A percentile compares a stretch with the other conserved stretches of the same genome.
Conservation (phyloP, 306 rosid genomes). For the Prunus fruticosa region DNA sequence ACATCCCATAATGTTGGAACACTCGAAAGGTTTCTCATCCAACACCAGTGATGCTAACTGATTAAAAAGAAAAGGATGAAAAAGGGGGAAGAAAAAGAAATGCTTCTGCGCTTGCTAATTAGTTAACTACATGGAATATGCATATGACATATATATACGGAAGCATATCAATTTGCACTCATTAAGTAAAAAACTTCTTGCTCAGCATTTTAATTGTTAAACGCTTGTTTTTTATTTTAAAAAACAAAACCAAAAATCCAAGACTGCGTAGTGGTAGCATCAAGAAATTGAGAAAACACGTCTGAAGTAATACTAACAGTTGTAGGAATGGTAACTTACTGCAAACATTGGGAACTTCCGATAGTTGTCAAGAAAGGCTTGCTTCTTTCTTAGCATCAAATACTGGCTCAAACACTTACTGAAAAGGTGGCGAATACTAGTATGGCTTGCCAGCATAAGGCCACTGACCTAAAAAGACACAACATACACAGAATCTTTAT, state of each 20-base stretch:
- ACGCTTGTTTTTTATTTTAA: not conserved
- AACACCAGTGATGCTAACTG: not conserved
- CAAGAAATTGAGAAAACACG: slow-evolving; percentile 12
- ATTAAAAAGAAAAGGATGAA: not conserved
- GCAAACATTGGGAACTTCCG: slow-evolving; percentile 99
- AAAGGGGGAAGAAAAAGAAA: not conserved
- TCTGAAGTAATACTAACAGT: not conserved
- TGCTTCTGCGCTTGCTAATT: not conserved
- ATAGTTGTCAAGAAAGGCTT: slow-evolving; percentile 95
- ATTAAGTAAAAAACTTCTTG: not conserved
- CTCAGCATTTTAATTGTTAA: too few species aligned
- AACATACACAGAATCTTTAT: slow-evolving; percentile 10
- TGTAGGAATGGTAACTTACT: slow-evolving; percentile 50
- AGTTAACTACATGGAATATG: not conserved
- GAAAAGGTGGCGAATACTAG: slow-evolving; percentile 96
- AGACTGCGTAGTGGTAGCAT: not conserved
- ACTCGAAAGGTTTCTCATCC: slow-evolving; percentile 7
- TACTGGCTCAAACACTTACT: slow-evolving; percentile 97
- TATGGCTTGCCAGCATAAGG: slow-evolving; percentile 97
- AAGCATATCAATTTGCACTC: not conserved
- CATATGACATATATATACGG: not conserved
- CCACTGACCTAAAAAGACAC: slow-evolving; percentile 78
- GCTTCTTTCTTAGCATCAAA: slow-evolving; percentile 91
- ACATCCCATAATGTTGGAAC: slow-evolving; percentile 19
- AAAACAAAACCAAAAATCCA: too few species aligned